Evolutionary conservation across 345 rosid species (phyloP), one percentile per base, ranked within the genome.

Genomic region (Durio zibethinus): DNA sequence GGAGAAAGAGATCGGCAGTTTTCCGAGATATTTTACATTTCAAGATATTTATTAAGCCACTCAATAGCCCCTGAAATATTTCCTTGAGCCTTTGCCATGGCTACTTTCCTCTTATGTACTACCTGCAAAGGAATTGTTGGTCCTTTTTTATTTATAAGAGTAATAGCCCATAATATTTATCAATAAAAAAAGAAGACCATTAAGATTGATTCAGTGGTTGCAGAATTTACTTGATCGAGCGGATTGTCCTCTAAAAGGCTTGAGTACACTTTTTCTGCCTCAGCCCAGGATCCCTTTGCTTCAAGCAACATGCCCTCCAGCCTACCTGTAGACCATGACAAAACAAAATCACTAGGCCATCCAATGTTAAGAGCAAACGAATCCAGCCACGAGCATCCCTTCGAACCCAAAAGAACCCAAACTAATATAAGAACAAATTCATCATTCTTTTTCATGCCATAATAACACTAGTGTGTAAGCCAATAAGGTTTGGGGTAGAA

Each of bases 71-170:
- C 82, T 61, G 93, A 56, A 77, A 85, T 78, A 78, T 94, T 90
- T 31, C 98, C 99, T 73, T 83, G 93, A 74, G 99, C 97, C 83
- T 94, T 97, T 60, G 95, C 97, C 83, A 94, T 80, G 74, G 99
- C 95, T 75, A 94, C 88, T 86, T 86, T 91, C 83, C 99, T 87
- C 83, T 92, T 97, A 81, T 88, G 97, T 65, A 92, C 82, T 33
- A 85, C 82, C 99, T 96, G 82, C 67, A 81, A 23, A 23, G 74
- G 72, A 69, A 42, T 35, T 10, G 33, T 66, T 76, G 62, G 62
- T 45, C 12, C 11, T 52, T n/a, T 45, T 25, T 38, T 36, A 59
- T 27, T 45, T 25, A 70, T 40, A 66, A 63, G 10, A 43, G 11
- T 2, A 75, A 40, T 53, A 73, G 78, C 43, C 73, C 42, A 74